Conservation (phyloP, 306 rosid species). For the Rosa rugosa region DNA sequence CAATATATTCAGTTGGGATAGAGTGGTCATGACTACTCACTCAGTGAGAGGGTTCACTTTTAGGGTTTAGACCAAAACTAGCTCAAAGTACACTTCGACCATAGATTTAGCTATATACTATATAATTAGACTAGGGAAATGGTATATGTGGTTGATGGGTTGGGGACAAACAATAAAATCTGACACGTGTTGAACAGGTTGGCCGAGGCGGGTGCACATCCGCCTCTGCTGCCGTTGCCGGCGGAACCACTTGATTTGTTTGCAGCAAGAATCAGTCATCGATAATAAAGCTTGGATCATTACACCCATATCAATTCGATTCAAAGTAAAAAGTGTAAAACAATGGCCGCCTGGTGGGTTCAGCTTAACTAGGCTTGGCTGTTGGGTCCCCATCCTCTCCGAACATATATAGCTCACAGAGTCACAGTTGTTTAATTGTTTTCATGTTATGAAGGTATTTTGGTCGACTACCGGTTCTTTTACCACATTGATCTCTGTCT, state of each 20-base stretch:
- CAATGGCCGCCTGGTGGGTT: not conserved
- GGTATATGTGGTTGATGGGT: not conserved
- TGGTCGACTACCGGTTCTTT: not conserved
- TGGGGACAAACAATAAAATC: slow-evolving; percentile 15
- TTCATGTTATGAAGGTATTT: not conserved
- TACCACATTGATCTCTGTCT: not conserved
- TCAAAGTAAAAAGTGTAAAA: not conserved
- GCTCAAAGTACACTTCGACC: not conserved
- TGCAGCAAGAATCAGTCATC: not conserved
- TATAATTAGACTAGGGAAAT: not conserved
- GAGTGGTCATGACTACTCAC: not conserved
- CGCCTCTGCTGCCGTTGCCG: slow-evolving; percentile 31
- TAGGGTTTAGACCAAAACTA: not conserved
- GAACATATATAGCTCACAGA: not conserved
- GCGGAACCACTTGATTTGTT: slow-evolving; percentile 24
- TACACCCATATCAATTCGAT: not conserved
- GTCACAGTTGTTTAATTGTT: not conserved
- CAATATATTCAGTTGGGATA: not conserved
- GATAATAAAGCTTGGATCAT: not conserved
- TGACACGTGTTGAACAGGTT: slow-evolving; percentile 26
- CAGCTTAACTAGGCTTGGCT: not conserved
- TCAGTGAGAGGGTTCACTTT: not conserved
- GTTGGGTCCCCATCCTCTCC: not conserved
- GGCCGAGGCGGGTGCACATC: slow-evolving; percentile 29
- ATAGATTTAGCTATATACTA: not conserved